Evolutionary conservation across 106 monocot genomes (phyloP), one percentile per base, ranked within the genome.

Genomic region (Phalaenopsis aphrodite): DNA sequence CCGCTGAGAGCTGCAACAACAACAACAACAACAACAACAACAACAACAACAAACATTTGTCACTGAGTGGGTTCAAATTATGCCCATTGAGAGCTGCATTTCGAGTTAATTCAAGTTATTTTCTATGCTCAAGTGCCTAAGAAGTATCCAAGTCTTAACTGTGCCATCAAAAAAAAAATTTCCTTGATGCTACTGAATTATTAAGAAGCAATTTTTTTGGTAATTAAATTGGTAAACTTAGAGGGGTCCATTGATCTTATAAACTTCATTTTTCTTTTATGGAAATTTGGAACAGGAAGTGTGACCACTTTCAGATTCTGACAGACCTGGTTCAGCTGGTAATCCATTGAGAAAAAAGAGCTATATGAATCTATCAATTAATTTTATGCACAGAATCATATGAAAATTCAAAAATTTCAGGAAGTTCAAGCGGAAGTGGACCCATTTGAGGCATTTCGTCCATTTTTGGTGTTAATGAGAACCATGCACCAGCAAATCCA

Each of bases 371-470:
- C 24, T 8, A 1, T 65, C 5, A 10, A 24, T 24, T 24, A 24
- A 65, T 30, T 65, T 65, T 23, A 23, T 23, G 1, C n/a, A 5
- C 42, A n/a, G 42, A 42, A 41, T 41, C 11, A 47, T 68, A 48
- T 21, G 37, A 80, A 72, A 55, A 1, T 72, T 55, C 9, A n/a
- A 19, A 19, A 6, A 42, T 24, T 74, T 41, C 56, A 97, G 96
- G 99, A 80, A 75, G 82, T 69, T 46, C 86, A 66, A 85, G 82
- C 64, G 89, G 87, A 80, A 85, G 84, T 56, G 89, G 87, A 80
- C 84, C 98, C 74, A 86, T 72, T 82, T 99, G 99, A 95, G 93
- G 90, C 6, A 85, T 94, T 86, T 85, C 91, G 78, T 90, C 92
- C 56, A 89, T 95, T 66, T 99, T 95, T 93, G 93, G 93, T 49